Percentiles rank a stretch among this genome's conserved stretches.
phyloP scores from a whole-genome alignment of 2,329 filamentous ascomycete genomes.

The Sporothrix euskadiensis region DNA sequence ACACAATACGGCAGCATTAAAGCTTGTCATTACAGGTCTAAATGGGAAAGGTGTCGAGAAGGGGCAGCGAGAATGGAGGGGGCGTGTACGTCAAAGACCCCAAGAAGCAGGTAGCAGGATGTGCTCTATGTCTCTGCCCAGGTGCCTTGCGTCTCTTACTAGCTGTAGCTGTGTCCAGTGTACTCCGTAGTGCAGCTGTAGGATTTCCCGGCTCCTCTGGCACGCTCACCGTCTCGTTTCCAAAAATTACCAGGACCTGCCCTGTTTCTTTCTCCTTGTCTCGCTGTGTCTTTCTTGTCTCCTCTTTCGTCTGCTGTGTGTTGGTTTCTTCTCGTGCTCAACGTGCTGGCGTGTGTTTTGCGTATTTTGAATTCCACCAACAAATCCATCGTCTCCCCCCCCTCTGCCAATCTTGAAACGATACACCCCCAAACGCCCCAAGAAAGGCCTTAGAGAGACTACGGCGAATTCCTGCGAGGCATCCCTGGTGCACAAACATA shows the following conservation, averaged over 20 bases:
- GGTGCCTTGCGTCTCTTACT: neutral
- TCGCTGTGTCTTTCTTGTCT: neutral
- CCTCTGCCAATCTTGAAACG: neutral
- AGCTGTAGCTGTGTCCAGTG: neutral
- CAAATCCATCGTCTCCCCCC: neutral
- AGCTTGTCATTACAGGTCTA: neutral
- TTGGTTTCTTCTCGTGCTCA: neutral
- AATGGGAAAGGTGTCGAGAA: neutral
- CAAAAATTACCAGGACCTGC: conserved; percentile 11
- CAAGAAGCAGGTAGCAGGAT: neutral
- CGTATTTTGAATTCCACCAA: neutral
- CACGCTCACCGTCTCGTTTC: neutral
- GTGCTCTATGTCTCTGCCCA: neutral
- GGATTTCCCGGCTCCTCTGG: neutral
- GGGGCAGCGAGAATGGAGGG: neutral
- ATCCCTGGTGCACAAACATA: neutral
- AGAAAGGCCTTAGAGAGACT: neutral
- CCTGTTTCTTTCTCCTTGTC: neutral
- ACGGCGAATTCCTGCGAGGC: neutral
- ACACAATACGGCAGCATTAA: neutral
- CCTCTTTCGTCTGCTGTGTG: neutral
- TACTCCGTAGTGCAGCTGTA: neutral
- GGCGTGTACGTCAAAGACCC: neutral
- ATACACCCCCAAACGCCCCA: neutral
- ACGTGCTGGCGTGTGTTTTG: neutral